These are phyloP conservation scores for Discostella stelligeroides DNA, from an alignment of 108 stramenopile genomes.

Conservation along the genomic window DNA sequence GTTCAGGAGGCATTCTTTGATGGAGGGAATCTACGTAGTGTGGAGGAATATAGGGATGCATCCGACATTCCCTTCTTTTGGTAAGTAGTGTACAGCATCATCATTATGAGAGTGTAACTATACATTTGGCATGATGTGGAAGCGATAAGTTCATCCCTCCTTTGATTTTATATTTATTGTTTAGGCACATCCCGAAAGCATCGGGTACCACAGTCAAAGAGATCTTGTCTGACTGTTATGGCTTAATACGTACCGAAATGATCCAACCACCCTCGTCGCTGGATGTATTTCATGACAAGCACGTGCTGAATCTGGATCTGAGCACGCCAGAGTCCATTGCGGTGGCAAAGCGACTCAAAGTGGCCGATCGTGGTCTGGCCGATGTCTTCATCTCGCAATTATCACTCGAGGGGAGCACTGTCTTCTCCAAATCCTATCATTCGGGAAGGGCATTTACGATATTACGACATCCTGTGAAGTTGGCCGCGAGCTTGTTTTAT, in stretches of 20 bases:
- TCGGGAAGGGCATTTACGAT: slow-evolving; percentile 46
- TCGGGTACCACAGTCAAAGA: slow-evolving; percentile 45
- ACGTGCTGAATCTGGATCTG: slow-evolving; percentile 40
- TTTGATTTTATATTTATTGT: background rate
- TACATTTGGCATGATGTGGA: too few relatives aligned
- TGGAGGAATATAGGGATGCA: slow-evolving; percentile 10
- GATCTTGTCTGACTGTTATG: slow-evolving; percentile 32
- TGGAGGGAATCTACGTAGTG: slow-evolving; percentile 20
- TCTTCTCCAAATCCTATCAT: slow-evolving; percentile 25
- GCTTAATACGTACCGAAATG: slow-evolving; percentile 38
- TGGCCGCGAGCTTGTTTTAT: slow-evolving; percentile 41
- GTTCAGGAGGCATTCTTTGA: slow-evolving; percentile 15
- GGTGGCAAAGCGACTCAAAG: slow-evolving; percentile 11
- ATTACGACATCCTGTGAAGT: slow-evolving; percentile 41
- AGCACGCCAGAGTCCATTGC: slow-evolving; percentile 32
- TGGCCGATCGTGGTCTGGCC: slow-evolving; percentile 28
- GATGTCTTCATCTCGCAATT: slow-evolving; percentile 43
- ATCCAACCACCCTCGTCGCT: slow-evolving; percentile 32
- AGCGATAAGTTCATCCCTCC: background rate
- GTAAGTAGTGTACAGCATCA: too few relatives aligned
- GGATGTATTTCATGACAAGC: slow-evolving; percentile 18
- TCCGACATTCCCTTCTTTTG: slow-evolving; percentile 44
- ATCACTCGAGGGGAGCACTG: slow-evolving; percentile 32
- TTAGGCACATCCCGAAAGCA: slow-evolving; percentile 43
- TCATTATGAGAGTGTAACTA: too few relatives aligned